Evolutionary conservation across 1,139 yeast genomes (phyloP).

Genomic region (Suhomyces yuchorum): DNA sequence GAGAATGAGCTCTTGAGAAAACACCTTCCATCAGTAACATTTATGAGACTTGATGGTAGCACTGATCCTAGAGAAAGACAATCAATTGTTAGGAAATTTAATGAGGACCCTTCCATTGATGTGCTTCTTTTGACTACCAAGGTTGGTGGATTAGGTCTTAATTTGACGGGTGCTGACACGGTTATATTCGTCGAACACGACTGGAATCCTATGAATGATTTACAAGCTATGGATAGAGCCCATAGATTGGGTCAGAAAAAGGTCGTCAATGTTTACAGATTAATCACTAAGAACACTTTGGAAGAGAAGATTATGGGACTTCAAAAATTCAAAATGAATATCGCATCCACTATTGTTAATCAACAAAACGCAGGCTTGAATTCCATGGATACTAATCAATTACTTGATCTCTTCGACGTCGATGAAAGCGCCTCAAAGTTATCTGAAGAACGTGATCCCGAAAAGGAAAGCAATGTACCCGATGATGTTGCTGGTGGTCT

Average conservation of each 20-base stretch:
- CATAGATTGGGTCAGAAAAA: constrained; percentile 97
- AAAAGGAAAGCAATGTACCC: constrained; percentile 37
- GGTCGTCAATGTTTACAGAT: constrained; percentile 91
- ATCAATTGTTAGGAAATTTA: constrained; percentile 86
- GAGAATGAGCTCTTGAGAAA: constrained; percentile 84
- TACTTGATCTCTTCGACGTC: constrained; percentile 84
- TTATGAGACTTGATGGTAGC: constrained; percentile 92
- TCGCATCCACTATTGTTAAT: constrained; percentile 93
- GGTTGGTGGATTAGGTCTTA: constrained; percentile 97
- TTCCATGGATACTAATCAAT: constrained; percentile 95
- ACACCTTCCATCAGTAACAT: constrained; percentile 87
- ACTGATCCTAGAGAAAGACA: constrained; percentile 94
- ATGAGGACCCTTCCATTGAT: constrained; percentile 96
- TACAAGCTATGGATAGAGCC: constrained; percentile 99
- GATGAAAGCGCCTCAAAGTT: constrained; percentile 56
- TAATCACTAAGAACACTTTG: constrained; percentile 87
- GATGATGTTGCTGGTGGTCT: constrained; percentile 66
- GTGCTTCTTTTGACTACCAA: constrained; percentile 89
- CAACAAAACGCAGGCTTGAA: constrained; percentile 94
- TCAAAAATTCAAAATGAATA: constrained; percentile 95
- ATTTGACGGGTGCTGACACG: constrained; percentile 97
- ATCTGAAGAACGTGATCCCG: constrained; percentile 28
- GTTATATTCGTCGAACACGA: constrained; percentile 98
- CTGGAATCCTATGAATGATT: constrained; percentile 99
- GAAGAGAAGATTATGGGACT: constrained; percentile 99